A percentile compares a stretch with the other conserved stretches of the same genome.
Evolutionary conservation across 352 stramenopile genomes (phyloP).

Genomic region (Phytophthora pseudosyringae): DNA sequence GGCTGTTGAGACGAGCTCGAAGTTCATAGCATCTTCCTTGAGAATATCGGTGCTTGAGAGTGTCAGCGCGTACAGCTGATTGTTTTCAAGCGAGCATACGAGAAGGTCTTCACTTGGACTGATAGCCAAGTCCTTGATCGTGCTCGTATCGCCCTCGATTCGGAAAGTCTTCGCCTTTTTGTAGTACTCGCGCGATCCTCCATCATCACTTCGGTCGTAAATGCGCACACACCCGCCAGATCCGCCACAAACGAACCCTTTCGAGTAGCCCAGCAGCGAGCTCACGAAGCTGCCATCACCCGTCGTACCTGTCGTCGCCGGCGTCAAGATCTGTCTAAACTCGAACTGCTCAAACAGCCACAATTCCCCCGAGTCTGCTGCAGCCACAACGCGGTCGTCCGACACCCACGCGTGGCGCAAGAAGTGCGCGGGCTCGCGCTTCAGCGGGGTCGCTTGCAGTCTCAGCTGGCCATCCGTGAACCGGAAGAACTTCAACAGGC

Average conservation of each 20-base stretch:
- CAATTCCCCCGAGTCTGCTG: conserved; percentile 89
- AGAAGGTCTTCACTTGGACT: conserved; percentile 91
- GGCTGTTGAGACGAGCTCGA: conserved; percentile 89
- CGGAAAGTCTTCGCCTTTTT: conserved; percentile 91
- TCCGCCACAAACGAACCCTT: conserved; percentile 87
- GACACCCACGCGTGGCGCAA: conserved; percentile 92
- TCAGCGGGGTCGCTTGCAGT: conserved; percentile 70
- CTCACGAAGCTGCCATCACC: conserved; percentile 84
- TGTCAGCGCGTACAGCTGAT: conserved; percentile 92
- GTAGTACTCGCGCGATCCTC: conserved; percentile 82
- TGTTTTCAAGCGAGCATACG: conserved; percentile 87
- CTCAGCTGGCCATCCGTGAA: conserved; percentile 86
- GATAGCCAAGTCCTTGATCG: conserved; percentile 86
- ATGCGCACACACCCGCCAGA: conserved; percentile 79
- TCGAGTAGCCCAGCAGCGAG: conserved; percentile 89
- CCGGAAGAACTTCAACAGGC: conserved; percentile 91
- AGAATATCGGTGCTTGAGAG: conserved; percentile 92
- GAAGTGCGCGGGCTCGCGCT: conserved; percentile 88
- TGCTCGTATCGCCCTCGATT: conserved; percentile 83
- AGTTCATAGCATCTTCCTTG: conserved; percentile 95
- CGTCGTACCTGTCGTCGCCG: conserved; percentile 37
- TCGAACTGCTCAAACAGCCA: conserved; percentile 95
- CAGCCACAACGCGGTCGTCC: conserved; percentile 91
- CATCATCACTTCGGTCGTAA: conserved; percentile 88
- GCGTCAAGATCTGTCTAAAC: conserved; percentile 85